Evolutionary conservation across 2,329 filamentous ascomycete species (phyloP).

Genomic region (Colletotrichum shisoi): DNA sequence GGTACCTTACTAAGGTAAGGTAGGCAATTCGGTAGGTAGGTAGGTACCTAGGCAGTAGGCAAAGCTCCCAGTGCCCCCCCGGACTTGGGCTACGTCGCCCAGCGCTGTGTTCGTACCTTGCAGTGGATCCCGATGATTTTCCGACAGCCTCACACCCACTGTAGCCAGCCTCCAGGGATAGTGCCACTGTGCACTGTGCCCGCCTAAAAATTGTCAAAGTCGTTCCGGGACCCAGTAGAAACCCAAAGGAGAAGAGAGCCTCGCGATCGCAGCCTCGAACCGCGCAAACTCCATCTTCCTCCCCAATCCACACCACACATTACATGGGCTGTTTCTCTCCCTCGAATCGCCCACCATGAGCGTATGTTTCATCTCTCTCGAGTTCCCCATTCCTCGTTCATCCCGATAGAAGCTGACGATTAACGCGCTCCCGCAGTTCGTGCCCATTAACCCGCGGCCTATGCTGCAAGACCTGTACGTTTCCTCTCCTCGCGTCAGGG

Average conservation of each 20-base stretch:
- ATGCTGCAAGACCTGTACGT: slow-evolving; percentile 91
- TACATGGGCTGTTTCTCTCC: slow-evolving; percentile 38
- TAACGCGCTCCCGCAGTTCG: slow-evolving; percentile 64
- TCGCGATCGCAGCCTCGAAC: slow-evolving; percentile 36
- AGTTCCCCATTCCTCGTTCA: not conserved
- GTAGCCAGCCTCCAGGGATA: slow-evolving; percentile 9
- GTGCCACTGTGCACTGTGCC: slow-evolving; percentile 13
- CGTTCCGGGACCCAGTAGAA: not conserved
- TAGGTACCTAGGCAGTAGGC: too few relatives aligned
- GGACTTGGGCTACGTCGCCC: slow-evolving; percentile 23
- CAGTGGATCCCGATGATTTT: slow-evolving; percentile 37
- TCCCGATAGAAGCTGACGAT: not conserved
- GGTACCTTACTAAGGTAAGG: too few relatives aligned
- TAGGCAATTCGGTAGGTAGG: too few relatives aligned
- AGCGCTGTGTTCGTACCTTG: slow-evolving; percentile 9
- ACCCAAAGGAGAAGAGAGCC: slow-evolving; percentile 22
- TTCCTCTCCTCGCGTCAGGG: too few relatives aligned
- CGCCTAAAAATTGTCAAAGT: slow-evolving; percentile 32
- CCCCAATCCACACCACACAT: slow-evolving; percentile 28
- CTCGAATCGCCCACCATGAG: slow-evolving; percentile 47
- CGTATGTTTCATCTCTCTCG: slow-evolving; percentile 42
- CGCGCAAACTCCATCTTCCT: slow-evolving; percentile 34
- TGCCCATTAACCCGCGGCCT: slow-evolving; percentile 94
- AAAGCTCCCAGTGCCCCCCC: slow-evolving; percentile 11
- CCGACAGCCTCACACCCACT: slow-evolving; percentile 30